These are phyloP conservation scores for Leptodontidium sp. DNA, from an alignment of 2,329 filamentous ascomycete genomes.

Conservation along the genomic window DNA sequence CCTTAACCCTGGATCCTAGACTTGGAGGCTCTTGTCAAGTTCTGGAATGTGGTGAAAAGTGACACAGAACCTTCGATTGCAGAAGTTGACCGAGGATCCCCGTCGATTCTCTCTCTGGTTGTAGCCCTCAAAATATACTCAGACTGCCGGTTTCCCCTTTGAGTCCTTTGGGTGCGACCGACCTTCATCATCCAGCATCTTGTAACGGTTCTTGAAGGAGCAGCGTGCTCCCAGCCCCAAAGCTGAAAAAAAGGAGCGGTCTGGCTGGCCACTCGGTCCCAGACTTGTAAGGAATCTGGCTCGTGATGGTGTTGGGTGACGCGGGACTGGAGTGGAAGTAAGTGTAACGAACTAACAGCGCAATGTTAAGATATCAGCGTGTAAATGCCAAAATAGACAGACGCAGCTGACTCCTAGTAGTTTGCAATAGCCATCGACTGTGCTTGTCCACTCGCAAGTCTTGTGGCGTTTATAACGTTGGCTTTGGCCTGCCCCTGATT, in stretches of 20 bases:
- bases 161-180: neutral
- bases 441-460: neutral
- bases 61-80: neutral
- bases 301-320: conserved; percentile 9
- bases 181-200: neutral
- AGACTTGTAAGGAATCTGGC: neutral
- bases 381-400: neutral
- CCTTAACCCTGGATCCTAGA: conserved; percentile 9
- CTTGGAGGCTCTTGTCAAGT: neutral
- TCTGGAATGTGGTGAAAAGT: conserved; percentile 7
- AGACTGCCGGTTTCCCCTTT: neutral
- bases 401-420: neutral
- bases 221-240: neutral
- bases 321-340: too few relatives aligned
- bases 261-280: conserved; percentile 15
- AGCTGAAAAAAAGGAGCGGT: conserved; percentile 6
- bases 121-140: neutral
- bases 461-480: conserved; percentile 6
- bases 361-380: too few relatives aligned
- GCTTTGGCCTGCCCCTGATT: conserved; percentile 10
- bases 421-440: neutral
- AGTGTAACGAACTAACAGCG: neutral
- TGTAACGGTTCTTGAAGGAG: neutral
- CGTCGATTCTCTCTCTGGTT: neutral
- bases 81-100: conserved; percentile 1